Base-by-base conservation (phyloP, 352 stramenopile species). In the Saprolegnia parasitica region DNA sequence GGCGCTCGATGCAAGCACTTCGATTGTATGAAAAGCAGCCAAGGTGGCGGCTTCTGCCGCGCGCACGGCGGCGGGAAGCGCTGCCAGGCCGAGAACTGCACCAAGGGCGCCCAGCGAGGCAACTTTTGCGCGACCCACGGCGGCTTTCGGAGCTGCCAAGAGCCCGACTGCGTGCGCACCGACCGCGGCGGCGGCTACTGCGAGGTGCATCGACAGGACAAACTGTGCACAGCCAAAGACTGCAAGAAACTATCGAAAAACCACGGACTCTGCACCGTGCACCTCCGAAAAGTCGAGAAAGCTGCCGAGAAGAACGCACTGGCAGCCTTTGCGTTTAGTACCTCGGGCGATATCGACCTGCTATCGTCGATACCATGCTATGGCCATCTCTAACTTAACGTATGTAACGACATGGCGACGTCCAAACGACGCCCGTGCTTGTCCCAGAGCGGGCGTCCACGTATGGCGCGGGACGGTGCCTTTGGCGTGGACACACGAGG, bases 201-300 rank as follows among this genome's bases (percentile, higher is more conserved):
- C 37, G 45, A 63, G 23, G 26, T 42, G 13, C 63, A 70, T 39
- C 29, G 63, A 11, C 29, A 46, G 15, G 55, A 81, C 42, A 78
- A 83, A 68, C 83, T 87, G 42, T 93, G 85, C 71, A 79, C 85
- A 23, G 70, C 72, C 0, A 52, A 72, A 0, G 78, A 68, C 0
- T 93, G 85, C 71, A 93, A 95, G 78, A 95, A 95, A 71, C 79
- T 95, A 16, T 88, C 84, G 16, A 86, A 86, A 24, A 95, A 93
- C 77, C 81, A 95, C 71, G 86, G 86, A 65, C 90, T 93, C 79
- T 95, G 86, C 77, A 95, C 86, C n/a, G 89, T 93, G 83, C 86
- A 95, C 77, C 90, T 95, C 56, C 86, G 86, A 49, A 82, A 91
- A 15, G 16, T 23, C 37, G 63, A 70, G 16, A 68, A 68, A 29